phyloP scores from a whole-genome alignment of 2,329 filamentous ascomycete species.

The Cladosporium sp. region DNA sequence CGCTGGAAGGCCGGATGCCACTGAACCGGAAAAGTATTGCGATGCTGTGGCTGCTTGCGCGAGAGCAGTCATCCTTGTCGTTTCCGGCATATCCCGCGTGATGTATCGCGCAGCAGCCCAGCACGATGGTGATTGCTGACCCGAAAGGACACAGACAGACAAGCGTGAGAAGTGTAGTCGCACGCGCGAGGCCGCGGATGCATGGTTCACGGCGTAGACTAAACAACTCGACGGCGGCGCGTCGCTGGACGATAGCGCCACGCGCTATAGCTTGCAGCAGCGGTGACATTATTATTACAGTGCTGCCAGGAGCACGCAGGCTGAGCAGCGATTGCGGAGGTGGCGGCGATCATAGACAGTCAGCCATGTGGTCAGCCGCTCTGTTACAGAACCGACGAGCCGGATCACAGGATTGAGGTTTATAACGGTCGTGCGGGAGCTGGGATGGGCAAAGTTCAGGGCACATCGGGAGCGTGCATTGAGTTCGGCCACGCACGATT shows the following conservation, averaged over 20 bases:
- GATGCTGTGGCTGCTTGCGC: conserved; percentile 15
- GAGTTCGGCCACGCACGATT: conserved; percentile 20
- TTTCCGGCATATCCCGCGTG: conserved; percentile 15
- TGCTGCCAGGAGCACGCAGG: neutral
- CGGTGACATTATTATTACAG: neutral
- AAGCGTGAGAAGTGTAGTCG: neutral
- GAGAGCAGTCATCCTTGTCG: conserved; percentile 9
- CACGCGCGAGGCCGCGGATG: conserved; percentile 7
- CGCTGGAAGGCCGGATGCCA: neutral
- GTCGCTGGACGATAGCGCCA: neutral
- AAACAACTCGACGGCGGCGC: no score
- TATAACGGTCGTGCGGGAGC: conserved; percentile 19
- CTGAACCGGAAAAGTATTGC: conserved; percentile 8
- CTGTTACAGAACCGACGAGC: conserved; percentile 18
- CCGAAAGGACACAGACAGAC: neutral
- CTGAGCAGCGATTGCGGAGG: conserved; percentile 16
- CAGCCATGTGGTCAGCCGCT: conserved; percentile 19
- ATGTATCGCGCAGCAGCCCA: conserved; percentile 10
- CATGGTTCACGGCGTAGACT: neutral
- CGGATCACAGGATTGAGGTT: conserved; percentile 21
- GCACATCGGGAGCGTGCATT: conserved; percentile 20
- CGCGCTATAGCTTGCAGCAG: conserved; percentile 10
- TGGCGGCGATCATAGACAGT: conserved; percentile 9
- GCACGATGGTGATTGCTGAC: conserved; percentile 6
- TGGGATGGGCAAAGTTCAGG: conserved; percentile 16